phyloP scores from a whole-genome alignment of 331 rosid genomes.

The Rosa hybrid region DNA sequence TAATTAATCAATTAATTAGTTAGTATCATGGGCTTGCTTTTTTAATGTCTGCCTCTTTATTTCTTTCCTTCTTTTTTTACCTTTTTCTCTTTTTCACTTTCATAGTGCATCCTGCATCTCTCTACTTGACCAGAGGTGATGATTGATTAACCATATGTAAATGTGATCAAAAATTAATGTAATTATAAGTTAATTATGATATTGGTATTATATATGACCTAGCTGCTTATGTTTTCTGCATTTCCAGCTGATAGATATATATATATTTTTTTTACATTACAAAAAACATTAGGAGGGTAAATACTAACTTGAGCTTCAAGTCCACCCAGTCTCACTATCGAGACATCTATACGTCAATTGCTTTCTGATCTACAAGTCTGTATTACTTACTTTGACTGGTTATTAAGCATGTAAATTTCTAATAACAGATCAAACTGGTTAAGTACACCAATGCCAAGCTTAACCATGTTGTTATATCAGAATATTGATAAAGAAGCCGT shows the following conservation, averaged over 20 bases:
- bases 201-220: neutral
- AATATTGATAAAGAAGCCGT: neutral
- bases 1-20: conserved; percentile 6
- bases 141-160: conserved; percentile 44
- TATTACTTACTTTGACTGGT: neutral
- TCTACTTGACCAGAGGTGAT: conserved; percentile 36
- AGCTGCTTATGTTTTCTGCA: neutral
- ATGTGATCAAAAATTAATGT: conserved; percentile 48
- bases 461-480: no score
- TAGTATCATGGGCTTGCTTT: conserved; percentile 52
- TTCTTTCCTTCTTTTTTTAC: neutral
- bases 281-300: no score
- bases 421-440: neutral
- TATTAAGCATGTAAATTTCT: neutral
- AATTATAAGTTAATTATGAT: conserved; percentile 40
- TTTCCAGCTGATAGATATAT: neutral
- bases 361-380: no score
- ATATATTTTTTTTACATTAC: no score
- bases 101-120: conserved; percentile 15
- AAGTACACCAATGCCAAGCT: neutral
- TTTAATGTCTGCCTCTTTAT: conserved; percentile 34
- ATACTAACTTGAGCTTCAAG: no score
- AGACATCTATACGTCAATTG: no score
- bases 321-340: no score
- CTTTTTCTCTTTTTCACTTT: neutral